A percentile compares a stretch with the other conserved stretches of the same genome.
Evolutionary conservation across 306 rosid genomes (phyloP).

Genomic region (Alnus glutinosa): DNA sequence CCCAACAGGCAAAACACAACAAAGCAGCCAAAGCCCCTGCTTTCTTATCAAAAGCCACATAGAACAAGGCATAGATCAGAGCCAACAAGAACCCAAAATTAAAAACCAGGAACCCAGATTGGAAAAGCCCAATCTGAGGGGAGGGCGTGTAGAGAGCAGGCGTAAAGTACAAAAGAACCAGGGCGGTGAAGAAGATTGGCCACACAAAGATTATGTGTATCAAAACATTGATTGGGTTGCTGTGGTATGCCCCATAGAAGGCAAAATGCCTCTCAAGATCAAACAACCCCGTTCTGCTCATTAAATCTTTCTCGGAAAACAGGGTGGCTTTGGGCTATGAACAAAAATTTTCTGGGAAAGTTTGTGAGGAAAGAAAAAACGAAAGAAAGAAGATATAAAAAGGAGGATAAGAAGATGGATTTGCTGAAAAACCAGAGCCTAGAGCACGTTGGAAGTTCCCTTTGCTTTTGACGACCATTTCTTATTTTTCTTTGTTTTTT

Average conservation of each 20-base stretch:
- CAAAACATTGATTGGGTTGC: conserved; percentile 60
- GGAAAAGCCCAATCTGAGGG: conserved; percentile 25
- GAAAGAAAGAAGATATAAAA: background rate
- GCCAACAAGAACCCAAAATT: conserved; percentile 62
- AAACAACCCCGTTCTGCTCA: conserved; percentile 49
- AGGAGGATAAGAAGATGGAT: background rate
- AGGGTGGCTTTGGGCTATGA: background rate
- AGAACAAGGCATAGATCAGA: conserved; percentile 49
- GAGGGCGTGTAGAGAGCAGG: conserved; percentile 44
- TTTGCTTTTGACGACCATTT: background rate
- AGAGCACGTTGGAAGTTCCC: background rate
- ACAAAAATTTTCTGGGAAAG: background rate
- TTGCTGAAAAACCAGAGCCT: background rate
- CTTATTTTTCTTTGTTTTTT: background rate
- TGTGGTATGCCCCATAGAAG: conserved; percentile 87
- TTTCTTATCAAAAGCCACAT: conserved; percentile 54
- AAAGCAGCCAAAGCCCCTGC: conserved; percentile 80
- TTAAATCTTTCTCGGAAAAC: conserved; percentile 12
- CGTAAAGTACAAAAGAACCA: conserved; percentile 59
- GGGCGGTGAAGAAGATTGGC: conserved; percentile 71
- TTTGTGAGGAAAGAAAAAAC: background rate
- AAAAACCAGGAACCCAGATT: conserved; percentile 40
- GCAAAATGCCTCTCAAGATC: conserved; percentile 87
- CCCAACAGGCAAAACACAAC: conserved; percentile 62
- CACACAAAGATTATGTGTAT: conserved; percentile 73